Evolutionary conservation across 257 asterid genomes (phyloP), one percentile per base, ranked within the genome.

Genomic region (Solanum pinnatisectum): DNA sequence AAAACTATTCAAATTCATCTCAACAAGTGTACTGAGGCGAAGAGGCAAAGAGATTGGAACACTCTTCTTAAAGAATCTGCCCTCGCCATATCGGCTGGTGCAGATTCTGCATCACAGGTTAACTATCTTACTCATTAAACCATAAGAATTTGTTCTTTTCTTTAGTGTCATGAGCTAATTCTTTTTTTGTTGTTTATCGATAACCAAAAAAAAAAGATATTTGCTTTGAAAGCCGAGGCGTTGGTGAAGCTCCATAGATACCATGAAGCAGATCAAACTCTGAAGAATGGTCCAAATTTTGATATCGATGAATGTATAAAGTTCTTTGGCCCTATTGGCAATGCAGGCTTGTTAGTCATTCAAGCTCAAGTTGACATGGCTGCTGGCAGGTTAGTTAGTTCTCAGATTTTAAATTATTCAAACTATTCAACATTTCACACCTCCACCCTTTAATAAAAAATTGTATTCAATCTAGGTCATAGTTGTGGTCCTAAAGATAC

Each of bases 61-160:
- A 25, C 91, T 8, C 92, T 95, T 20, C 40, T 93, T n/a, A 93
- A 88, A 89, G 97, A 95, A 94, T 84, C 95, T 10, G 70, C 89
- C 14, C 91, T 90, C 3, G 91, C 97, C 72, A 91, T 94, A 63
- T 90, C 93, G 46, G 95, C 94, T 1, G 97, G 96, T 12, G 98
- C 98, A 65, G 98, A 95, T 92, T 94, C 98, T 90, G 98, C 98
- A 37, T 95, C 98, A 63, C 90, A 91, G 98, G 98, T 95, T 87
- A 77, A 73, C 70, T 59, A 56, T 65, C 67, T 65, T 60, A 63
- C n/a, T n/a, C 18, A 56, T 30, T 60, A 10, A 37, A 74, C 60
- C 27, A 79, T 18, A 18, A 37, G 8, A 12, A 11, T 40, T 33
- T 71, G 40, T 56, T 56, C 65, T 56, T 56, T 56, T 56, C 65